These are phyloP conservation scores for Talaromyces verruculosus DNA, from an alignment of 2,329 filamentous ascomycete genomes.

Conservation along the genomic window DNA sequence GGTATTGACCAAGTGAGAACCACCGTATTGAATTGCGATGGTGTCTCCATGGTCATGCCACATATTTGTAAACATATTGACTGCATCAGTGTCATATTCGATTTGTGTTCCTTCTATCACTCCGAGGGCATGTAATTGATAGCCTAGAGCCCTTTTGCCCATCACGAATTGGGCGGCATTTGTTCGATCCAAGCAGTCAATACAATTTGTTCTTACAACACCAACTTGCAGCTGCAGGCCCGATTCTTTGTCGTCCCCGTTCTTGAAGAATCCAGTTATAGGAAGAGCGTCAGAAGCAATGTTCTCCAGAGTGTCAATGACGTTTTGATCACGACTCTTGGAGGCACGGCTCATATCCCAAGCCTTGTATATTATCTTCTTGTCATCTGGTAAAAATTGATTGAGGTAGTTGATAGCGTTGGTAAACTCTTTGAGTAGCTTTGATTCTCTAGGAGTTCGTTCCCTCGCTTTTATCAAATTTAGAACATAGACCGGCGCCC, in stretches of 20 bases:
- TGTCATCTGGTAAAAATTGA: constrained; percentile 79
- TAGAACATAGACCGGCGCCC: constrained; percentile 84
- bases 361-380: constrained; percentile 88
- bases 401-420: constrained; percentile 89
- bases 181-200: constrained; percentile 94
- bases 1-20: constrained; percentile 95
- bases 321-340: constrained; percentile 88
- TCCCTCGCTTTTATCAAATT: constrained; percentile 91
- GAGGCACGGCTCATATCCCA: constrained; percentile 98
- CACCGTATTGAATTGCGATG: constrained; percentile 95
- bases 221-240: constrained; percentile 79
- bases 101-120: constrained; percentile 76
- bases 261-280: constrained; percentile 91
- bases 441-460: constrained; percentile 84
- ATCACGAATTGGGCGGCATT: constrained; percentile 98
- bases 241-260: constrained; percentile 70
- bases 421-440: constrained; percentile 83
- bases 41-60: constrained; percentile 97
- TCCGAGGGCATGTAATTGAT: constrained; percentile 88
- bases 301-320: constrained; percentile 84
- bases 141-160: constrained; percentile 86
- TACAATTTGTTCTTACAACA: constrained; percentile 92
- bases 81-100: constrained; percentile 91
- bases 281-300: constrained; percentile 86
- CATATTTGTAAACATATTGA: constrained; percentile 97